Conservation (phyloP, 2,329 filamentous ascomycete genomes). For the Diaporthe ampelina region DNA sequence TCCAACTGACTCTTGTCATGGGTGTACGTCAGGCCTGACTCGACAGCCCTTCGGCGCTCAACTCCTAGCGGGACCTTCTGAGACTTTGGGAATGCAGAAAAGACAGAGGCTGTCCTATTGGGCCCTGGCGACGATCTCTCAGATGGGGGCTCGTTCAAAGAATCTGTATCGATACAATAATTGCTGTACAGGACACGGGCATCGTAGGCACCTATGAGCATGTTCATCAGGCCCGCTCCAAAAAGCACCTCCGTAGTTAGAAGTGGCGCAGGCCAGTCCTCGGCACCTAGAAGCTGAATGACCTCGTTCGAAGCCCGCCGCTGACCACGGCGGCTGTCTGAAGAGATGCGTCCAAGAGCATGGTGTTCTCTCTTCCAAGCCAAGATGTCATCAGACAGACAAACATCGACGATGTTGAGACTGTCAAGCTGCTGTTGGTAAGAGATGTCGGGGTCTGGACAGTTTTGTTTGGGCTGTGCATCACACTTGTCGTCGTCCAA, state of each 20-base stretch:
- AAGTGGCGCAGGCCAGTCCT: conserved; percentile 30
- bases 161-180: conserved; percentile 27
- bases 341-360: neutral
- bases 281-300: conserved; percentile 17
- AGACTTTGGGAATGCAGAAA: neutral
- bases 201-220: conserved; percentile 33
- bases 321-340: conserved; percentile 3
- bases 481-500: neutral
- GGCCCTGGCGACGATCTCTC: neutral
- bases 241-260: conserved; percentile 26
- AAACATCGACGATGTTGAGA: conserved; percentile 6
- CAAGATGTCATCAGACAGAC: conserved; percentile 12
- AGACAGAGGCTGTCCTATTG: neutral
- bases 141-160: neutral
- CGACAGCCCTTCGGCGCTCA: conserved; percentile 26
- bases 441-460: neutral
- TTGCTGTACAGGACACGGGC: conserved; percentile 26
- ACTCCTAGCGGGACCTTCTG: conserved; percentile 18
- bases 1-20: conserved; percentile 23
- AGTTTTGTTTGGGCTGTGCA: neutral
- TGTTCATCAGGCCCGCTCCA: conserved; percentile 23
- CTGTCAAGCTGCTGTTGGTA: neutral
- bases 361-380: conserved; percentile 21
- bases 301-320: conserved; percentile 24
- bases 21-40: conserved; percentile 1